Conservation (phyloP, 106 monocot species). For the Allium sativum region DNA sequence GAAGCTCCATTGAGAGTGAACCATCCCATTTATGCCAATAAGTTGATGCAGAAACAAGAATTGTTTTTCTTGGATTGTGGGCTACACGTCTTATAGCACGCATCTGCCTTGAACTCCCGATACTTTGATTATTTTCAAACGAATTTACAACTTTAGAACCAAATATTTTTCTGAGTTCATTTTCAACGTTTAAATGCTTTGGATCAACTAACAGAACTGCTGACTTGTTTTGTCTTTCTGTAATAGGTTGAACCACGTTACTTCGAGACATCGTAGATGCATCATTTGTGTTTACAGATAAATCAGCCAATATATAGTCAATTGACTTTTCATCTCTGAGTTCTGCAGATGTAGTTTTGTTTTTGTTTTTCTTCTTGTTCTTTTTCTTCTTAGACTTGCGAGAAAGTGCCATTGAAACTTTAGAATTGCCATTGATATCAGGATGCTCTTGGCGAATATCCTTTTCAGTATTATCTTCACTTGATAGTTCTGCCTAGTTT, state of each 20-base stretch:
- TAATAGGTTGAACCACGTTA: slow-evolving; percentile 10
- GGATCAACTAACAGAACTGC: slow-evolving; percentile 60
- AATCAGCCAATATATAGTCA: slow-evolving; percentile 56
- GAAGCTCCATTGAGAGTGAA: slow-evolving; percentile 80
- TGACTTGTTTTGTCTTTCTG: slow-evolving; percentile 13
- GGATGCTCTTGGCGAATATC: slow-evolving; percentile 15
- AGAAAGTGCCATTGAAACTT: slow-evolving; percentile 14
- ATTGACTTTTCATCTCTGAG: slow-evolving; percentile 34
- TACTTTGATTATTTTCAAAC: slow-evolving; percentile 52
- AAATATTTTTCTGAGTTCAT: slow-evolving; percentile 87
- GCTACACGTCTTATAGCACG: slow-evolving; percentile 53
- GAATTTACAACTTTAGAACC: slow-evolving; percentile 92
- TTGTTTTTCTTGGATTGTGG: slow-evolving; percentile 62
- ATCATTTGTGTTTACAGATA: slow-evolving; percentile 40
- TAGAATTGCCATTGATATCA: slow-evolving; percentile 11
- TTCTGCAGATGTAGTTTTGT: slow-evolving; percentile 8
- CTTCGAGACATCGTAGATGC: slow-evolving; percentile 4
- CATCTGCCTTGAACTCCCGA: slow-evolving; percentile 54
- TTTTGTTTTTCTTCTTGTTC: slow-evolving; percentile 85
- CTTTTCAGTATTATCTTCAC: slow-evolving; percentile 8
- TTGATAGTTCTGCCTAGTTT: slow-evolving; percentile 56
- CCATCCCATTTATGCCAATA: slow-evolving; percentile 91
- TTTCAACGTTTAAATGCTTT: slow-evolving; percentile 85
- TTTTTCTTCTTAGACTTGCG: slow-evolving; percentile 93
- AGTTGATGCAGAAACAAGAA: slow-evolving; percentile 63